Evolutionary conservation across 495 filamentous ascomycete genomes (phyloP).

Genomic region (Alectoria sarmentosa): DNA sequence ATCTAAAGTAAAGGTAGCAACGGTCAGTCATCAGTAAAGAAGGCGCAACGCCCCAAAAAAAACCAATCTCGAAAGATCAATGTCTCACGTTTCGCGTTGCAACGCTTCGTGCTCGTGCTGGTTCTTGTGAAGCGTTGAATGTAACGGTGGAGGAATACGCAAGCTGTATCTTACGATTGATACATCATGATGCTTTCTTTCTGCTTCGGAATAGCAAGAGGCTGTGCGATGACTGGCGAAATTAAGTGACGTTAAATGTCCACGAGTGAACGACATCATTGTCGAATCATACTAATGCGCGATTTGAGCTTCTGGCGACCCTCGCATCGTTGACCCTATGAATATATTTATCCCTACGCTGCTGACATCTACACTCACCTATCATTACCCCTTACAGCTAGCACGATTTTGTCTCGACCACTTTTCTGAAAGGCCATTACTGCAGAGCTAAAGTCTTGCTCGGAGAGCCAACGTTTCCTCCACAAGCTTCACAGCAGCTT

Average conservation of each 20-base stretch:
- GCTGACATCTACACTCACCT: not conserved
- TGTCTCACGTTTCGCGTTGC: not conserved
- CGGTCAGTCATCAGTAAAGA: not conserved
- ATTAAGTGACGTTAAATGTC: no score
- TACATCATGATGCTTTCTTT: no score
- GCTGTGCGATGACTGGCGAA: no score
- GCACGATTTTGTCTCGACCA: no score
- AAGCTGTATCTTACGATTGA: no score
- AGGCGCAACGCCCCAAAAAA: not conserved
- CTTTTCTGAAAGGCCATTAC: no score
- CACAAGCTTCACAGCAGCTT: constrained; percentile 62
- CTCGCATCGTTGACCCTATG: not conserved
- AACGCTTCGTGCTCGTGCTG: not conserved
- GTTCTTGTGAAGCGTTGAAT: not conserved
- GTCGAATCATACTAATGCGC: not conserved
- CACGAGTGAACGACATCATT: no score
- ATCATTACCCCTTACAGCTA: not conserved
- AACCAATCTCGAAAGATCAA: not conserved
- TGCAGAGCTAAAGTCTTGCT: constrained; percentile 15
- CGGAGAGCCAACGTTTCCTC: constrained; percentile 44
- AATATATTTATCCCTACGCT: no score
- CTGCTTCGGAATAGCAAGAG: no score
- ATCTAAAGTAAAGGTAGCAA: not conserved
- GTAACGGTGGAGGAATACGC: no score
- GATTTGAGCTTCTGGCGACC: not conserved